Evolutionary conservation across 2,329 filamentous ascomycete genomes (phyloP).

Genomic region (Colletotrichum aenigma): DNA sequence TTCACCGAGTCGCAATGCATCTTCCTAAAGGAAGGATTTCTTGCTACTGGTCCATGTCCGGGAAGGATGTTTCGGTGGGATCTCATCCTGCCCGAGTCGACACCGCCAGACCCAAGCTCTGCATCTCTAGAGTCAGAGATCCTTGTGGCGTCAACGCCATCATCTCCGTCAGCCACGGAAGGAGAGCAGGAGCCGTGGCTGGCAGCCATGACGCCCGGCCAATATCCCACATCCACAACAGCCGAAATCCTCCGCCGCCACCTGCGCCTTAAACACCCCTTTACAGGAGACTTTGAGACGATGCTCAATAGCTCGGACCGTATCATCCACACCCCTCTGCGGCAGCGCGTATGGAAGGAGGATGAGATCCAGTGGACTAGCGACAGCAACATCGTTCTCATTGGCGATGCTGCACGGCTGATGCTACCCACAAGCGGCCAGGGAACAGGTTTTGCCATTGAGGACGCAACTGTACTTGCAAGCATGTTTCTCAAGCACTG

Average conservation of each 20-base stretch:
- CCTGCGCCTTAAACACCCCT: slow-evolving; percentile 21
- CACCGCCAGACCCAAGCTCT: neutral
- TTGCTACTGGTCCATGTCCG: slow-evolving; percentile 23
- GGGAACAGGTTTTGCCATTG: slow-evolving; percentile 28
- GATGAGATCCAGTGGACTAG: slow-evolving; percentile 24
- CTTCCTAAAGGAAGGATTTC: slow-evolving; percentile 21
- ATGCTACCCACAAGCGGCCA: slow-evolving; percentile 30
- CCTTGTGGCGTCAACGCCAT: no score
- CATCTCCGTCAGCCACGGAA: neutral
- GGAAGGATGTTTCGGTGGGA: slow-evolving; percentile 27
- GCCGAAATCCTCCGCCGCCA: neutral
- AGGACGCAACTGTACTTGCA: slow-evolving; percentile 28
- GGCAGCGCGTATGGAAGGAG: slow-evolving; percentile 27
- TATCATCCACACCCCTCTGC: slow-evolving; percentile 26
- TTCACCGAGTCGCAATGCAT: slow-evolving; percentile 23
- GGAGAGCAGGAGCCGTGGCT: neutral
- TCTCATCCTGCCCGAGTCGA: slow-evolving; percentile 24
- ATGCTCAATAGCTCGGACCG: slow-evolving; percentile 25
- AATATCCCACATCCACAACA: slow-evolving; percentile 1
- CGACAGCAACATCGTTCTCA: slow-evolving; percentile 20
- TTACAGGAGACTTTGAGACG: slow-evolving; percentile 21
- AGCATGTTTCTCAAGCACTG: slow-evolving; percentile 17
- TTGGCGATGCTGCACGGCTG: slow-evolving; percentile 26
- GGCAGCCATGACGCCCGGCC: neutral
- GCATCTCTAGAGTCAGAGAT: neutral